Evolutionary conservation across 2,329 filamentous ascomycete species (phyloP).

Genomic region (Chrysoporthe cubensis): DNA sequence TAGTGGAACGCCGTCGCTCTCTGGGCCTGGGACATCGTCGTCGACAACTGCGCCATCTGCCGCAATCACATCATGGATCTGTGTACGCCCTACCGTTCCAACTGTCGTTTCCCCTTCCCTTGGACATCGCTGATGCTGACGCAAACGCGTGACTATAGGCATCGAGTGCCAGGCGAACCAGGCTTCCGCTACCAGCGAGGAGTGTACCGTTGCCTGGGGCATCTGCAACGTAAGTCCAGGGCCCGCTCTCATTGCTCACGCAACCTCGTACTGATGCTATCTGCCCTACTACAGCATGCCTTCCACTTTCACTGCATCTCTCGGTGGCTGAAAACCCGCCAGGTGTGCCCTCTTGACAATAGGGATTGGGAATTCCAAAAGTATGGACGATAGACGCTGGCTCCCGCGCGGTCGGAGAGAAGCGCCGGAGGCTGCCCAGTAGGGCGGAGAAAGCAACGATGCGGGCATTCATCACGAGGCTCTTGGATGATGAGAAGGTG

Average conservation of each 20-base stretch:
- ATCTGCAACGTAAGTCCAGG: slow-evolving; percentile 88
- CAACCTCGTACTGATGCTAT: slow-evolving; percentile 40
- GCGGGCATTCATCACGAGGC: too few relatives aligned
- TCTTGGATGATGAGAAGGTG: background rate
- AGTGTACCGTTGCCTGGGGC: slow-evolving; percentile 98
- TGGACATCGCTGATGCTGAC: background rate
- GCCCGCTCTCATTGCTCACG: background rate
- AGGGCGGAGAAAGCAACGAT: background rate
- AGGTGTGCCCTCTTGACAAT: slow-evolving; percentile 97
- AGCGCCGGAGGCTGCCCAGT: background rate
- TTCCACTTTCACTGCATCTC: slow-evolving; percentile 99
- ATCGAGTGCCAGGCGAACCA: slow-evolving; percentile 99
- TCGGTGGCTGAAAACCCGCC: slow-evolving; percentile 97
- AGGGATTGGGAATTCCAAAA: slow-evolving; percentile 99
- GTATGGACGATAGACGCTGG: slow-evolving; percentile 69
- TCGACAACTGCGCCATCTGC: slow-evolving; percentile 99
- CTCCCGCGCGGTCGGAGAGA: background rate
- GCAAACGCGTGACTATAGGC: slow-evolving; percentile 51
- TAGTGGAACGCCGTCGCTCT: slow-evolving; percentile 98
- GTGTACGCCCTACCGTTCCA: slow-evolving; percentile 59
- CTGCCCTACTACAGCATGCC: slow-evolving; percentile 69
- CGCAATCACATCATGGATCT: slow-evolving; percentile 99
- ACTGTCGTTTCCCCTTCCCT: background rate
- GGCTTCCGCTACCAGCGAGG: slow-evolving; percentile 93
- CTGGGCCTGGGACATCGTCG: slow-evolving; percentile 99